These are phyloP conservation scores for Dothistroma pini DNA, from an alignment of 2,329 filamentous ascomycete species.

Conservation along the genomic window DNA sequence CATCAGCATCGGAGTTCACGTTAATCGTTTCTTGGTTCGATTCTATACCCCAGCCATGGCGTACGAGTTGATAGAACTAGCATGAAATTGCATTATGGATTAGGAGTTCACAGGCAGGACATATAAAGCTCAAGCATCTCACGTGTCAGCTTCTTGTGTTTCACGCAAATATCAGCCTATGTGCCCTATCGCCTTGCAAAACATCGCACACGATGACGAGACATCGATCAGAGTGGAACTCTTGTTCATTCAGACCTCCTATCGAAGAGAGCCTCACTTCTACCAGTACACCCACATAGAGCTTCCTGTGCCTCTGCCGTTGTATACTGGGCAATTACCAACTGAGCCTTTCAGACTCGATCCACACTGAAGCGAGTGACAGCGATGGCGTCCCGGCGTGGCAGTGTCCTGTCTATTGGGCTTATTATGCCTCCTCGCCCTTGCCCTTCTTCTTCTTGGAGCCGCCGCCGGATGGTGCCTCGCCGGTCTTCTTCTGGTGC, in stretches of 20 bases:
- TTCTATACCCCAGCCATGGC: not conserved
- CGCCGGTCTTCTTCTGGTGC: slow-evolving; percentile 72
- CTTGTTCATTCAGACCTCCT: not conserved
- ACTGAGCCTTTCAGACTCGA: not conserved
- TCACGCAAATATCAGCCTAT: too few relatives aligned
- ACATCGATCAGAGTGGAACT: not conserved
- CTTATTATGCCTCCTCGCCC: slow-evolving; percentile 28
- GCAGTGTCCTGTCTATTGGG: not conserved
- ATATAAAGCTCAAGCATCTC: not conserved
- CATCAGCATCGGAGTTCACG: not conserved
- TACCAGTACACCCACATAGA: slow-evolving; percentile 10
- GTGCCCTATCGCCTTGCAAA: too few relatives aligned
- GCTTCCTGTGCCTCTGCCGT: slow-evolving; percentile 1
- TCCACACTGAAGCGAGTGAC: slow-evolving; percentile 18
- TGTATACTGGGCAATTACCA: not conserved
- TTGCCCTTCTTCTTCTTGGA: slow-evolving; percentile 59
- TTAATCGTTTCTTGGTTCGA: not conserved
- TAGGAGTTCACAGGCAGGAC: not conserved
- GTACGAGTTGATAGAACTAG: not conserved
- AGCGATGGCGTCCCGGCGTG: slow-evolving; percentile 4
- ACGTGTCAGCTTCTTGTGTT: too few relatives aligned
- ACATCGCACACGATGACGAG: not conserved
- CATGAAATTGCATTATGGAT: not conserved
- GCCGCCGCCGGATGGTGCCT: slow-evolving; percentile 48
- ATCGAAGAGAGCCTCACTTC: slow-evolving; percentile 3